These are phyloP conservation scores for Candida glucosophila DNA, from an alignment of 1,139 yeast species.

Conservation along the genomic window DNA sequence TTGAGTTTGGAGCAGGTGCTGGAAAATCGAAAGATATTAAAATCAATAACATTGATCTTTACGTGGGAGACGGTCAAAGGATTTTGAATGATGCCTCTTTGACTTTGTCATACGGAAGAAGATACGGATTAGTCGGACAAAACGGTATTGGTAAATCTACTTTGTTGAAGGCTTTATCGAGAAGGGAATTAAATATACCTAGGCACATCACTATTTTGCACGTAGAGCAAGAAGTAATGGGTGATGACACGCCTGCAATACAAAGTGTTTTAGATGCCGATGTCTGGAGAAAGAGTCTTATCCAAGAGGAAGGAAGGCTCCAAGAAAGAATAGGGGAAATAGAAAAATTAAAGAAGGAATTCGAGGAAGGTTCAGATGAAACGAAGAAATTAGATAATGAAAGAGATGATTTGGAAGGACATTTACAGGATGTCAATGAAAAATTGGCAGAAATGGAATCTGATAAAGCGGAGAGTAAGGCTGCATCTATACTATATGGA, in stretches of 20 bases:
- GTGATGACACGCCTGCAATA: slow-evolving; percentile 84
- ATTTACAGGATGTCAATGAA: slow-evolving; percentile 69
- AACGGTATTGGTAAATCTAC: slow-evolving; percentile 99
- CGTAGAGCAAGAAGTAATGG: slow-evolving; percentile 94
- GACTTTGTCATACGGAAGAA: slow-evolving; percentile 82
- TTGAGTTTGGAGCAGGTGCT: slow-evolving; percentile 82
- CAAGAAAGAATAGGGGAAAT: slow-evolving; percentile 69
- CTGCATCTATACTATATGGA: slow-evolving; percentile 90
- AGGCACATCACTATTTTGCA: slow-evolving; percentile 91
- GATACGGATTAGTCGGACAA: slow-evolving; percentile 97
- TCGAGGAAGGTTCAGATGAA: slow-evolving; percentile 79
- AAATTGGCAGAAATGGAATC: slow-evolving; percentile 89
- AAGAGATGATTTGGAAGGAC: slow-evolving; percentile 74
- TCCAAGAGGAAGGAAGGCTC: slow-evolving; percentile 68
- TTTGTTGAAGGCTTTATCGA: slow-evolving; percentile 75
- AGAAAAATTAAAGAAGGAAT: slow-evolving; percentile 57
- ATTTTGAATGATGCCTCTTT: slow-evolving; percentile 83
- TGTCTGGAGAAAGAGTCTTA: slow-evolving; percentile 91
- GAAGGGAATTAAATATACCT: slow-evolving; percentile 90
- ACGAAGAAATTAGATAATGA: slow-evolving; percentile 79
- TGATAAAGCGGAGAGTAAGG: slow-evolving; percentile 95
- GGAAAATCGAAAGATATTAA: slow-evolving; percentile 95
- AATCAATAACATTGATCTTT: slow-evolving; percentile 83
- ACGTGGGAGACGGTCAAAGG: slow-evolving; percentile 93
- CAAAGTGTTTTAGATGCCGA: slow-evolving; percentile 97